Evolutionary conservation across 2,329 filamentous ascomycete species (phyloP).

Genomic region (Amauroascus niger): DNA sequence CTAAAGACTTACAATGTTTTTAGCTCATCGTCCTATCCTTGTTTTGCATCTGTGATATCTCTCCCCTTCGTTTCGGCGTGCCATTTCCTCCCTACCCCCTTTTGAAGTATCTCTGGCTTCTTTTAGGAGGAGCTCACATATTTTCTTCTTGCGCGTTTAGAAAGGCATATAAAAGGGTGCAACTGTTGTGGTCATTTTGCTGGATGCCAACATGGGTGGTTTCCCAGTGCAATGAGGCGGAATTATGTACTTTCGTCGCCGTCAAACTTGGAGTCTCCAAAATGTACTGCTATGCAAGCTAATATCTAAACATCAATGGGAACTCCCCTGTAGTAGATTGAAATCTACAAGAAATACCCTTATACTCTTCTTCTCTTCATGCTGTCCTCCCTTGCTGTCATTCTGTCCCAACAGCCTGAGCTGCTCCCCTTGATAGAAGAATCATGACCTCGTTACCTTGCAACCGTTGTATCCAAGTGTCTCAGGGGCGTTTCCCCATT

Average conservation of each 20-base stretch:
- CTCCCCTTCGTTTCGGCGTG: not conserved
- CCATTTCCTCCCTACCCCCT: not conserved
- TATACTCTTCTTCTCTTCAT: not conserved
- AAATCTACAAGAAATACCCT: not conserved
- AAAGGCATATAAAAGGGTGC: not conserved
- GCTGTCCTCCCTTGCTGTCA: not conserved
- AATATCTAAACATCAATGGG: not conserved
- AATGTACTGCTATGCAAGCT: not conserved
- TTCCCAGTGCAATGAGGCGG: not conserved
- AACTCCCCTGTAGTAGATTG: not conserved
- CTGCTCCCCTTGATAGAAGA: not conserved
- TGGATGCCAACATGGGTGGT: not conserved
- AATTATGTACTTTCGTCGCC: not conserved
- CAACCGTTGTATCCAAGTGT: slow-evolving; percentile 3
- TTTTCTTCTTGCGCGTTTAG: not conserved
- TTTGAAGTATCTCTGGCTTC: not conserved
- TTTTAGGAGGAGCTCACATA: not conserved
- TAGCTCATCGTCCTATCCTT: not conserved
- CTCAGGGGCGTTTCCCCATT: not conserved
- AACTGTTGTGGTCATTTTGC: not conserved
- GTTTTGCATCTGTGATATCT: not conserved
- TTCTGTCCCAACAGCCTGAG: not conserved
- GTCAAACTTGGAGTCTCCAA: not conserved
- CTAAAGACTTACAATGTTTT: not conserved
- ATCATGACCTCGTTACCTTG: not conserved